These are phyloP conservation scores for Ascocoryne sarcoides DNA, from an alignment of 2,329 filamentous ascomycete species.

Conservation along the genomic window DNA sequence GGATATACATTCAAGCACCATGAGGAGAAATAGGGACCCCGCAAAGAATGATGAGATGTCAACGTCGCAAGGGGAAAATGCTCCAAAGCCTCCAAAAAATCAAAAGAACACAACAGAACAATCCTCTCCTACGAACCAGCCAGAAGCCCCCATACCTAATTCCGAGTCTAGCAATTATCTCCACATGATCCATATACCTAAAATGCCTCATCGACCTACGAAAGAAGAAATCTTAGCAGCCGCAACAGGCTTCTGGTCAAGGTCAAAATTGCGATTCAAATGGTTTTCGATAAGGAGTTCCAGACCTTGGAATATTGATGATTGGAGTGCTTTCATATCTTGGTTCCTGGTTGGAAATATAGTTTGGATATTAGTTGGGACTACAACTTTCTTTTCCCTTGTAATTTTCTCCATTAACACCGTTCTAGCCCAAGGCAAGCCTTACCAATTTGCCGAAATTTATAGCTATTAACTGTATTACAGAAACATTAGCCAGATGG, in stretches of 20 bases:
- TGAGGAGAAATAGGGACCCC: conserved; percentile 18
- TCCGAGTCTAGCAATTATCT: conserved; percentile 41
- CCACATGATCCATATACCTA: conserved; percentile 48
- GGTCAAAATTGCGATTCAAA: conserved; percentile 86
- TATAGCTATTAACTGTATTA: conserved; percentile 13
- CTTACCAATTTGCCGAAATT: conserved; percentile 14
- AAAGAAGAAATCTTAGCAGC: conserved; percentile 90
- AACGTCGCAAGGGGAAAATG: conserved; percentile 19
- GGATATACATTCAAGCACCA: conserved; percentile 23
- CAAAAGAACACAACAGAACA: conserved; percentile 12
- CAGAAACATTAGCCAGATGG: conserved; percentile 87
- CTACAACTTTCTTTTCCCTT: conserved; percentile 92
- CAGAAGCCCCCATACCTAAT: conserved; percentile 11
- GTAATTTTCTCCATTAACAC: conserved; percentile 90
- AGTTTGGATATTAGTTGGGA: conserved; percentile 92
- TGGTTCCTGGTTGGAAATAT: conserved; percentile 93
- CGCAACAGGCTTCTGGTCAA: conserved; percentile 86
- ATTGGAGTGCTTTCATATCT: conserved; percentile 90
- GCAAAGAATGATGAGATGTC: conserved; percentile 27
- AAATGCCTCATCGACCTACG: conserved; percentile 77
- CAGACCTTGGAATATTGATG: conserved; percentile 89
- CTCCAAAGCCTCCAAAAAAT: conserved; percentile 15
- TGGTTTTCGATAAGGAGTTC: conserved; percentile 95
- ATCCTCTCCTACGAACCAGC: conserved; percentile 9
- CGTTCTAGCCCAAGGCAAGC: conserved; percentile 80